Conservation (phyloP, 768 basidiomycete genomes). For the Astraeus odoratus region DNA sequence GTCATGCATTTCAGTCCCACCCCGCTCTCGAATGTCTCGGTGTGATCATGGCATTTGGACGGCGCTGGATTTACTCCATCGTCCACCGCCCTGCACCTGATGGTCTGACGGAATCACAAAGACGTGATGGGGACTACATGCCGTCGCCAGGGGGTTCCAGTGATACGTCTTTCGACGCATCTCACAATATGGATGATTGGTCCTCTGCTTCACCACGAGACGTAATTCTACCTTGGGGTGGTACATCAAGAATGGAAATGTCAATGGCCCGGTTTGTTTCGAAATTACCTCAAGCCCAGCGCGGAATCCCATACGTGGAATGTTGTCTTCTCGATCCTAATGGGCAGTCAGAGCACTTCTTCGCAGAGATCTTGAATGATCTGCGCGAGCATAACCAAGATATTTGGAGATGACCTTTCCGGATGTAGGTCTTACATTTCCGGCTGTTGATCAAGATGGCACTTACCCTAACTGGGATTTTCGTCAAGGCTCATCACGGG, state of each 20-base stretch:
- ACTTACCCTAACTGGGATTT: too few species aligned
- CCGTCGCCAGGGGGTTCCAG: not conserved
- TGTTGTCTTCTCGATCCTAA: not conserved
- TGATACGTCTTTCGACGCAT: not conserved
- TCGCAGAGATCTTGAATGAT: not conserved
- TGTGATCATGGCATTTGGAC: conserved; percentile 1
- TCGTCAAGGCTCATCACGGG: too few species aligned
- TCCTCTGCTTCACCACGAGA: not conserved
- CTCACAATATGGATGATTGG: not conserved
- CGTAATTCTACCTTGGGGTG: not conserved
- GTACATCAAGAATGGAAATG: not conserved
- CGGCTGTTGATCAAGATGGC: too few species aligned
- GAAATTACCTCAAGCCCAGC: not conserved
- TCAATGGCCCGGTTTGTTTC: not conserved
- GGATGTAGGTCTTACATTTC: too few species aligned
- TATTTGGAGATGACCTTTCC: conserved; percentile 4
- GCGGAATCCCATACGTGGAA: not conserved
- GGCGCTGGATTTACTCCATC: not conserved
- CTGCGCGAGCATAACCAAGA: not conserved
- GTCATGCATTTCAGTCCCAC: not conserved
- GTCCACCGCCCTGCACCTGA: not conserved
- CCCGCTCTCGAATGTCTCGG: not conserved
- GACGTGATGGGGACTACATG: not conserved
- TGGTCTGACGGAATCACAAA: not conserved
- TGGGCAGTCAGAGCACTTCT: not conserved